Conservation (phyloP, 2,329 filamentous ascomycete species). For the Talaromyces piceae region DNA sequence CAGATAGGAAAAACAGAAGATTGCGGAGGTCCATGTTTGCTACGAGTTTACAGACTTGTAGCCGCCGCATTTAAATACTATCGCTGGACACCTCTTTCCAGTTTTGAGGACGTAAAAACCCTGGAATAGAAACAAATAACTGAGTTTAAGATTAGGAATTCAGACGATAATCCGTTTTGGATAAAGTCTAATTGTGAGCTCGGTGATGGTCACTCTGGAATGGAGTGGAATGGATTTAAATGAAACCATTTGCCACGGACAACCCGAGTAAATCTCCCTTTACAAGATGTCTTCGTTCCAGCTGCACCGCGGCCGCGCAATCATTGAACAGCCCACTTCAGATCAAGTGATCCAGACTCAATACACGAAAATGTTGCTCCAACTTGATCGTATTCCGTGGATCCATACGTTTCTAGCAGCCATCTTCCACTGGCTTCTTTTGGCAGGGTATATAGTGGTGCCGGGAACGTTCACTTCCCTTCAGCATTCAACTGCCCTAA, state of each 20-base stretch:
- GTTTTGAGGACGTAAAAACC: no score
- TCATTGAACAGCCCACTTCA: not conserved
- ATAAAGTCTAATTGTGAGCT: no score
- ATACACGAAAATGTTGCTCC: conserved; percentile 43
- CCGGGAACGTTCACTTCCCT: conserved; percentile 46
- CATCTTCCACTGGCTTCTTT: conserved; percentile 43
- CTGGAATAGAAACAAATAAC: no score
- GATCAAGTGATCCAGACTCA: conserved; percentile 16
- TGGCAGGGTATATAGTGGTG: conserved; percentile 48
- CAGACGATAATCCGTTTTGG: no score
- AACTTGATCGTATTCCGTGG: conserved; percentile 40
- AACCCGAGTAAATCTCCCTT: not conserved
- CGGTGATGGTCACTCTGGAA: not conserved
- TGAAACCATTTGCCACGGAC: not conserved
- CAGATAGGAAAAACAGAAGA: not conserved
- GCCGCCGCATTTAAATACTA: not conserved
- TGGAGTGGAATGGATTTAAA: not conserved
- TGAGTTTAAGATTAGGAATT: no score
- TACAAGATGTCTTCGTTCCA: not conserved
- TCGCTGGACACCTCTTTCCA: no score
- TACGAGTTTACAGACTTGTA: not conserved
- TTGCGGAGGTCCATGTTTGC: not conserved
- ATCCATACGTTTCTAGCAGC: conserved; percentile 43
- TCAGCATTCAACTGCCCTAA: conserved; percentile 23
- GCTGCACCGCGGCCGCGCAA: not conserved